phyloP scores from a whole-genome alignment of 129 eudicot genomes.

The Flaveria linearis region DNA sequence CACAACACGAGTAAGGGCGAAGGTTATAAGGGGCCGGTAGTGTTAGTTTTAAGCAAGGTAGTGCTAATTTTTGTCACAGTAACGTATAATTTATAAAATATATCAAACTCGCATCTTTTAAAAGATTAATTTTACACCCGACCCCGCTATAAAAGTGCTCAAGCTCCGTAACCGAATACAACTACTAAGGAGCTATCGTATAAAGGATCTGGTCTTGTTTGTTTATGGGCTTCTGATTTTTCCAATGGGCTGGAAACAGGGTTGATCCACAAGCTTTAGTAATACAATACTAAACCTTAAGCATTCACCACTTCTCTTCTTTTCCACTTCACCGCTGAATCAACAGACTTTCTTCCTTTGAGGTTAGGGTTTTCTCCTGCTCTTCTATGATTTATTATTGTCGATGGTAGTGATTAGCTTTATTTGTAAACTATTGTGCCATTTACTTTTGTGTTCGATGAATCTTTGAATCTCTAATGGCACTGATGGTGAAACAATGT shows the following conservation, averaged over 20 bases:
- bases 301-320: not conserved
- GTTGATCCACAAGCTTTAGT: not conserved
- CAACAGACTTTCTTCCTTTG: not conserved
- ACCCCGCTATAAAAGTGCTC: too few relatives aligned
- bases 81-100: too few relatives aligned
- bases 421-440: not conserved
- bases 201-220: too few relatives aligned
- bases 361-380: constrained; percentile 4
- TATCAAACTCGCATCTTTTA: too few relatives aligned
- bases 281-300: not conserved
- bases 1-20: too few relatives aligned
- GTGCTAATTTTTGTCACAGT: too few relatives aligned
- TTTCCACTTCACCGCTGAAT: not conserved
- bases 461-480: not conserved
- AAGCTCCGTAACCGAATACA: too few relatives aligned
- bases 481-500: not conserved
- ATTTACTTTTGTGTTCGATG: not conserved
- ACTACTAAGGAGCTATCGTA: too few relatives aligned
- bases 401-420: not conserved
- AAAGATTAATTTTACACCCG: too few relatives aligned
- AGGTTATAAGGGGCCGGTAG: too few relatives aligned
- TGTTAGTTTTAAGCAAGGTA: too few relatives aligned
- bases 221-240: too few relatives aligned
- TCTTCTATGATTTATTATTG: not conserved
- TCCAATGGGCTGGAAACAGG: not conserved